A percentile compares a stretch with the other conserved stretches of the same genome.
phyloP scores from a whole-genome alignment of 176 grass and related monocot genomes.

The Bonia amplexicaulis region DNA sequence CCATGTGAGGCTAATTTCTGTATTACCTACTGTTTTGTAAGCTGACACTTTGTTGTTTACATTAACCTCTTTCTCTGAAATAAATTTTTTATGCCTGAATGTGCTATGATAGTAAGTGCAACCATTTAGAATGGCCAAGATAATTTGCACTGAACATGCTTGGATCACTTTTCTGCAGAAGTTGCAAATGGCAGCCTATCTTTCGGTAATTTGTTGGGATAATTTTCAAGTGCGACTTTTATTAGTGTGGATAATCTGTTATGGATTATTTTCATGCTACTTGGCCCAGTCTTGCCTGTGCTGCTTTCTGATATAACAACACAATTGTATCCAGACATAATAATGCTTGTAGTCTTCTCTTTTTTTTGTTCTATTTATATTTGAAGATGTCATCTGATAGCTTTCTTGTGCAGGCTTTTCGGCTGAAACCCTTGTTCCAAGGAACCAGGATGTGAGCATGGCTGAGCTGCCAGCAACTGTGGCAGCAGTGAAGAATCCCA shows the following conservation, averaged over 20 bases:
- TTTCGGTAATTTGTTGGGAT: neutral
- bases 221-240: neutral
- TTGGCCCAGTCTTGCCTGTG: neutral
- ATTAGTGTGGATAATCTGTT: neutral
- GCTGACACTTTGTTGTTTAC: neutral
- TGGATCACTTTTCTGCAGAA: neutral
- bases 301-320: neutral
- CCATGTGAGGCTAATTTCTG: neutral
- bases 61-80: neutral
- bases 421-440: constrained; percentile 66
- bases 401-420: constrained; percentile 58
- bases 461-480: constrained; percentile 57
- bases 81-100: neutral
- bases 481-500: constrained; percentile 69
- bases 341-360: neutral
- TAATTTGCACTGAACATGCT: neutral
- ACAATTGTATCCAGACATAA: neutral
- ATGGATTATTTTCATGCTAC: neutral
- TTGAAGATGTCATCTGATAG: neutral
- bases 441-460: constrained; percentile 47
- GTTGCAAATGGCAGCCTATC: neutral
- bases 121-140: neutral
- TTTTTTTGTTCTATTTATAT: constrained; percentile 9
- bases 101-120: neutral
- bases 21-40: neutral